Evolutionary conservation across 2,329 filamentous ascomycete species (phyloP).

Genomic region (Coniochaeta ligniaria): DNA sequence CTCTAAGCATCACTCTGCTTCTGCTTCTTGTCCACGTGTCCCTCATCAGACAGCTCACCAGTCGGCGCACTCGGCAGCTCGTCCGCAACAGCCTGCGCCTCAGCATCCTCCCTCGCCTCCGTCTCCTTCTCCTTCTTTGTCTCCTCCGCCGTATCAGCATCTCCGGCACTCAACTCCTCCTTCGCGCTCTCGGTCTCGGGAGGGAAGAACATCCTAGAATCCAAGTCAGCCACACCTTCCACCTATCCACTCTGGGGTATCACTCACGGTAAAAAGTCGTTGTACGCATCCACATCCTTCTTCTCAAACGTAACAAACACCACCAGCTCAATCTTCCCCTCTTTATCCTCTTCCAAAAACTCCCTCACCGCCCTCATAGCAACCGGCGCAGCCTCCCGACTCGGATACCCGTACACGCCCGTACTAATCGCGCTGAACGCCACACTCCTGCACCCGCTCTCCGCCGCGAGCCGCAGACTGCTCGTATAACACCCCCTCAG

Average conservation of each 20-base stretch:
- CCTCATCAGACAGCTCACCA: constrained; percentile 14
- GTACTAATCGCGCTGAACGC: constrained; percentile 85
- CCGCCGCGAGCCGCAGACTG: constrained; percentile 65
- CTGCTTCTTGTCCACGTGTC: constrained; percentile 18
- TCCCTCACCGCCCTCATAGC: constrained; percentile 54
- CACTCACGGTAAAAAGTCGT: constrained; percentile 66
- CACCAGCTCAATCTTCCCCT: constrained; percentile 57
- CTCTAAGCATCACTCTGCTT: constrained; percentile 8
- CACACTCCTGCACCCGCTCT: constrained; percentile 59
- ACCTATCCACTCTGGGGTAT: background rate
- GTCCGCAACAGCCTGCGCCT: constrained; percentile 17
- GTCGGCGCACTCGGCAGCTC: constrained; percentile 20
- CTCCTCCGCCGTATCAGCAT: constrained; percentile 3
- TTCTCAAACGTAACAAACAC: constrained; percentile 78
- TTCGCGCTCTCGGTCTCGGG: constrained; percentile 8
- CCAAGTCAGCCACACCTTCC: background rate
- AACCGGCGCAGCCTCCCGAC: constrained; percentile 60
- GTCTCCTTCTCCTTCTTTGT: constrained; percentile 1
- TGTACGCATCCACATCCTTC: constrained; percentile 73
- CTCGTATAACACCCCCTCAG: constrained; percentile 60
- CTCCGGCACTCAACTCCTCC: constrained; percentile 7
- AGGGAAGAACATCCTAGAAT: constrained; percentile 16
- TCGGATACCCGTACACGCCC: constrained; percentile 85
- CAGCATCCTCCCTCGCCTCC: constrained; percentile 12
- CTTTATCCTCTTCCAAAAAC: constrained; percentile 42